phyloP scores from a whole-genome alignment of 805 yeast species.

The Jamesozyma piceae region DNA sequence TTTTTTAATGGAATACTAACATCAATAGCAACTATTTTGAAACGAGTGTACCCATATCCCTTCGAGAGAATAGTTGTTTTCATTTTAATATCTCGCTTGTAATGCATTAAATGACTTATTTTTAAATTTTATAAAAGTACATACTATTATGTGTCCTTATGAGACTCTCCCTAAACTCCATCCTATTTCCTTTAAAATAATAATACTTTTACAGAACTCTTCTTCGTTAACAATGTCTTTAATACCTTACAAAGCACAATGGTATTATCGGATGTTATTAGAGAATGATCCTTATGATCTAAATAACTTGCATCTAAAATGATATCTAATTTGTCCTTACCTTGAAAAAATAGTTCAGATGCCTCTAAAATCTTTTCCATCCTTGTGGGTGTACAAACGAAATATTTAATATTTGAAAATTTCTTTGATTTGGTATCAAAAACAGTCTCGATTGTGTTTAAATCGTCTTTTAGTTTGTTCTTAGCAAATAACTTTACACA shows the following conservation, averaged over 20 bases:
- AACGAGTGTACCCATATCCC: too few relatives aligned
- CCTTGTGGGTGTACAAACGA: conserved; percentile 27
- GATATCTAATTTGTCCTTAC: conserved; percentile 30
- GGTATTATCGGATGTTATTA: conserved; percentile 23
- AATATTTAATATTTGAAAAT: conserved; percentile 16
- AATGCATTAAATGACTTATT: too few relatives aligned
- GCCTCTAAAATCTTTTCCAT: conserved; percentile 22
- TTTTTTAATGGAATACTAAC: too few relatives aligned
- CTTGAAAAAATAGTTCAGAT: conserved; percentile 23
- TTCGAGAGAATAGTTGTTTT: too few relatives aligned
- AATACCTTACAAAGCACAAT: conserved; percentile 19
- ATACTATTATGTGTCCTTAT: neutral
- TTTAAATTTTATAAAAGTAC: too few relatives aligned
- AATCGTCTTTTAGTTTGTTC: conserved; percentile 60
- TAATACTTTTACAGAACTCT: conserved; percentile 29
- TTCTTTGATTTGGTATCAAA: conserved; percentile 9
- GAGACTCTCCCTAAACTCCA: neutral
- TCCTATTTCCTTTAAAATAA: conserved; percentile 13
- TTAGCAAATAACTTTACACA: conserved; percentile 67
- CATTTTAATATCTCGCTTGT: too few relatives aligned
- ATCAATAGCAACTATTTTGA: too few relatives aligned
- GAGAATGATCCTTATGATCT: conserved; percentile 24
- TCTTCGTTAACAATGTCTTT: conserved; percentile 22
- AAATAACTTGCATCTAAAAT: conserved; percentile 28
- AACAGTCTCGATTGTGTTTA: conserved; percentile 18